Conservation (phyloP, 192 early-diverging fungal genomes). For the Coemansia sp. region DNA sequence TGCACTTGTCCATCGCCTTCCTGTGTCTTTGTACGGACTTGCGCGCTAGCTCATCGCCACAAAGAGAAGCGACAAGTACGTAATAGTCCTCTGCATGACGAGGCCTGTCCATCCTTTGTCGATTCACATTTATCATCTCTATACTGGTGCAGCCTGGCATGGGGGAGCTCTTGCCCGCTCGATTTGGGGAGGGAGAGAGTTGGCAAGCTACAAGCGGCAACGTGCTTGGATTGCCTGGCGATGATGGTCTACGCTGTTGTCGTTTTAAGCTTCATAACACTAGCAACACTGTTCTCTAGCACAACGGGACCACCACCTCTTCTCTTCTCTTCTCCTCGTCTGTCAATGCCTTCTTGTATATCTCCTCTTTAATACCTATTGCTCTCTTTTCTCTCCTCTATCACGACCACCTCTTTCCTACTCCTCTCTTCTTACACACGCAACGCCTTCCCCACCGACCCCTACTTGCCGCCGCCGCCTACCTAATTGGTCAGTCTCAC, state of each 20-base stretch:
- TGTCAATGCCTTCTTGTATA: neutral
- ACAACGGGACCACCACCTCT: neutral
- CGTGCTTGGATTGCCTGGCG: neutral
- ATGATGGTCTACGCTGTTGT: neutral
- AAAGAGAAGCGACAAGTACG: neutral
- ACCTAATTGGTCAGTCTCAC: neutral
- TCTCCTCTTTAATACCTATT: neutral
- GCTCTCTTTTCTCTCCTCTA: neutral
- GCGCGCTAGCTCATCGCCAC: neutral
- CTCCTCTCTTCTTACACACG: neutral
- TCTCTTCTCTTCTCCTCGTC: neutral
- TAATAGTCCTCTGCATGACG: neutral
- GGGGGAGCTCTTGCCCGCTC: neutral
- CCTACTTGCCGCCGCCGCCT: neutral
- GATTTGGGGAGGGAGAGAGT: constrained; percentile 9
- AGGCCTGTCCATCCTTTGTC: neutral
- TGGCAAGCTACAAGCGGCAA: neutral
- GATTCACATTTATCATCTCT: neutral
- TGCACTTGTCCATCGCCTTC: constrained; percentile 4
- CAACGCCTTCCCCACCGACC: too few species aligned
- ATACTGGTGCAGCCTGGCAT: neutral
- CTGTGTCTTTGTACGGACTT: neutral
- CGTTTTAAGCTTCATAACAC: constrained; percentile 3
- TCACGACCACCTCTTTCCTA: neutral
- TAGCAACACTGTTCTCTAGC: neutral